These are phyloP conservation scores for Candida nitratophila DNA, from an alignment of 805 yeast species.

Conservation along the genomic window DNA sequence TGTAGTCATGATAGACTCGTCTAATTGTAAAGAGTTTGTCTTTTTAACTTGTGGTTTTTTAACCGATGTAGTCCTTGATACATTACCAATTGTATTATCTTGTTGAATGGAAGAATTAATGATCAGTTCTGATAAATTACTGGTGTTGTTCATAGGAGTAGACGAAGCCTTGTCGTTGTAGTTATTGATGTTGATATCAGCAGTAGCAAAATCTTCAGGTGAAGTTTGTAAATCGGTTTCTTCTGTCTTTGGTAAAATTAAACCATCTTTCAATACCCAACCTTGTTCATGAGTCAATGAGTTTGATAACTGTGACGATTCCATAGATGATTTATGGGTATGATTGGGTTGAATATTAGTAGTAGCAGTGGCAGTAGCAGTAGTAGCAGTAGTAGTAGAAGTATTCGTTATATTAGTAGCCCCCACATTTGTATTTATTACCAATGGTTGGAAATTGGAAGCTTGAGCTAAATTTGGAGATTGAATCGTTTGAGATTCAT, in stretches of 20 bases:
- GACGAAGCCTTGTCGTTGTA: not conserved
- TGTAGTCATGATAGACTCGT: not conserved
- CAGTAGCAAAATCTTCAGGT: too few relatives aligned
- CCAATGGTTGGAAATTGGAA: not conserved
- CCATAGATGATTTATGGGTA: not conserved
- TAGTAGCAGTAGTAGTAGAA: not conserved
- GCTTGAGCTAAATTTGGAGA: not conserved
- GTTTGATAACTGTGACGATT: not conserved
- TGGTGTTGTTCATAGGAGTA: not conserved
- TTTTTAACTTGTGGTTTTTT: not conserved
- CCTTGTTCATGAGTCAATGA: not conserved
- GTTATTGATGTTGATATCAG: too few relatives aligned
- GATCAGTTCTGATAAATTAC: not conserved
- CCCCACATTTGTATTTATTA: not conserved
- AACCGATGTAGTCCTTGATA: not conserved
- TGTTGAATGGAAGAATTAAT: not conserved
- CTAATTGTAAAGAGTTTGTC: not conserved
- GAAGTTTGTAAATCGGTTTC: not conserved
- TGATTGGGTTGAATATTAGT: not conserved
- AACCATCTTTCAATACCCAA: slow-evolving; percentile 1
- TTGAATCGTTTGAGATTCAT: not conserved
- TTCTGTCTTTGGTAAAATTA: not conserved
- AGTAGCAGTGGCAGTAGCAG: not conserved
- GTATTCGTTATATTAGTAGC: not conserved
- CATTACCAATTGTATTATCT: not conserved